Base-by-base conservation (phyloP, 352 stramenopile genomes). In the Phytophthora chlamydospora region DNA sequence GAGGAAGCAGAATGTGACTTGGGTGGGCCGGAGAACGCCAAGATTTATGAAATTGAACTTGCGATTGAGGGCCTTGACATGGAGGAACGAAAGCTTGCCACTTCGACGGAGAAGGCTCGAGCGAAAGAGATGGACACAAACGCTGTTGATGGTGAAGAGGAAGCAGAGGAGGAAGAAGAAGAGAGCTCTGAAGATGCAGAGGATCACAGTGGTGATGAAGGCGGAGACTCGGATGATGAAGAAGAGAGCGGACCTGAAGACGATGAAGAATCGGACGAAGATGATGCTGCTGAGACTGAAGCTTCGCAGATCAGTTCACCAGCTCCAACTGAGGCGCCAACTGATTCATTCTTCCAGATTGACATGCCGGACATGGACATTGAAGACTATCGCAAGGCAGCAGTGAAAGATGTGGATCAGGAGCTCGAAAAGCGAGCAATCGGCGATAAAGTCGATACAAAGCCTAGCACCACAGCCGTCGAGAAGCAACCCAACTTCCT, bases 311-410 rank as follows among this genome's bases (percentile, higher is more conserved):
- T 41, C 8, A 58, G 9, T n/a, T 51, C 58, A 11, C 2, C 19
- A 17, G 35, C 43, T 24, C 17, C 45, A 13, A 43, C 21, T 0
- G 40, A 54, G 1, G 14, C 50, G 21, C 35, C 51, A 17, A 48
- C 21, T 2, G 52, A 40, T 1, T 62, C 62, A 1, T 85, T 87
- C 44, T 87, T 87, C 35, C 61, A 81, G 32, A 70, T 87, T 32
- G 64, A 87, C 13, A 78, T 81, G 73, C 77, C 79, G 0, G 71
- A 80, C 21, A 19, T 81, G 48, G 52, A 40, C 4, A 68, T 87
- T 3, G 56, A 75, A 2, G 75, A 87, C 48, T 89, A 89, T 29
- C 66, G 77, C 11, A 66, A 69, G 19, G 68, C 64, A 9, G 65
- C 77, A 1, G 74, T 76, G 11, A 60, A 65, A 35, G 17, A 47